These are phyloP conservation scores for Sequoia sempervirens DNA, from an alignment of 75 land plant species.

Conservation along the genomic window DNA sequence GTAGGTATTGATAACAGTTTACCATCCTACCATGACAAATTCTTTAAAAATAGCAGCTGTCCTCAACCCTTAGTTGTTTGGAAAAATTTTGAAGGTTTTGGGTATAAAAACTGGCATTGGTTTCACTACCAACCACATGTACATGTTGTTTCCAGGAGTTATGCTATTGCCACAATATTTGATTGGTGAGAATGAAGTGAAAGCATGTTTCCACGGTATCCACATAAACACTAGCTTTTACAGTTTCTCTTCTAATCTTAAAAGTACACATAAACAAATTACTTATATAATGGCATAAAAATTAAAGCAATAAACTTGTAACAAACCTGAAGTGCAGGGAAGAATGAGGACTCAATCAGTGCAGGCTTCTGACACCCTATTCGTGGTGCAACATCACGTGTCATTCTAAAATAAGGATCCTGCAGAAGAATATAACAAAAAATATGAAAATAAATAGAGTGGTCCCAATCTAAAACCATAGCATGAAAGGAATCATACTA, in stretches of 20 bases:
- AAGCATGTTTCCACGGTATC: neutral
- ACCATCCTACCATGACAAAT: neutral
- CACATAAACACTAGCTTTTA: neutral
- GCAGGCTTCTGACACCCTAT: conserved; percentile 89
- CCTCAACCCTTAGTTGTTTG: neutral
- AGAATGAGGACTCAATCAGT: conserved; percentile 80
- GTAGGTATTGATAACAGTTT: neutral
- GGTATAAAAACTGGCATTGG: neutral
- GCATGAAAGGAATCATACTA: neutral
- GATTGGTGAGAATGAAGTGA: neutral
- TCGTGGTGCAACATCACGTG: conserved; percentile 94
- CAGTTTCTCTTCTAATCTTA: neutral
- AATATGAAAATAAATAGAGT: neutral
- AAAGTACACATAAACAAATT: neutral
- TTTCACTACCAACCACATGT: neutral
- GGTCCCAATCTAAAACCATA: neutral
- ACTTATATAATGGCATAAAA: neutral
- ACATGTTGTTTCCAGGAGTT: neutral
- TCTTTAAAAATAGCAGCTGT: neutral
- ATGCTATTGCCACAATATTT: neutral
- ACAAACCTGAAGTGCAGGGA: conserved; percentile 93
- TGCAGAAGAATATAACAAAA: conserved; percentile 27
- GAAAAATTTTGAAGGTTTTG: neutral
- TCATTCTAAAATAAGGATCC: conserved; percentile 99
- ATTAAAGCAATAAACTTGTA: conserved; percentile 8